Conservation (phyloP, 768 basidiomycete genomes). For the Lentinula edodes region DNA sequence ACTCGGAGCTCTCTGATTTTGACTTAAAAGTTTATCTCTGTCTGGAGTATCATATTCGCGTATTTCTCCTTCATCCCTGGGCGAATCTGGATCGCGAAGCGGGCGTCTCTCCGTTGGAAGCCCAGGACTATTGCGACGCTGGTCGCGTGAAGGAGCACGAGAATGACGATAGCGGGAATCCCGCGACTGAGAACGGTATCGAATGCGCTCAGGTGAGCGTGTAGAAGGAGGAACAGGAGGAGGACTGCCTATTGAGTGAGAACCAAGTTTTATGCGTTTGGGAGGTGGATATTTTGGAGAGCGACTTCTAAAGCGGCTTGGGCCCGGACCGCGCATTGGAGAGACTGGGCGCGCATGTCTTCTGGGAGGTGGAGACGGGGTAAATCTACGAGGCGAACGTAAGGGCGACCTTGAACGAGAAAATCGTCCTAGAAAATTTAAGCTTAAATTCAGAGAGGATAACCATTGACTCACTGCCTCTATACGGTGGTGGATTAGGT, state of each 20-base stretch:
- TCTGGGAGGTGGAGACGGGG: background rate
- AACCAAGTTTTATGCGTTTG: slow-evolving; percentile 3
- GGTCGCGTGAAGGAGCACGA: background rate
- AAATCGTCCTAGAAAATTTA: background rate
- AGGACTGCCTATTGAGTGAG: slow-evolving; percentile 3
- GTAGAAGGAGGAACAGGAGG: background rate
- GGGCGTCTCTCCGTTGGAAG: background rate
- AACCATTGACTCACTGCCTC: background rate
- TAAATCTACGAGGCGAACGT: background rate
- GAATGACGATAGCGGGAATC: background rate
- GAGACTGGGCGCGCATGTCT: background rate
- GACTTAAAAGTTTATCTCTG: background rate
- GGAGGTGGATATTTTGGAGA: background rate
- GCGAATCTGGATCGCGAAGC: background rate
- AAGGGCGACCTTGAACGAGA: background rate
- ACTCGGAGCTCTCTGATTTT: background rate
- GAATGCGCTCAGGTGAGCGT: background rate
- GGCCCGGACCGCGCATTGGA: background rate
- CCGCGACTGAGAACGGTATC: slow-evolving; percentile 1
- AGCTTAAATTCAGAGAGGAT: background rate
- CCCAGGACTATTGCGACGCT: background rate
- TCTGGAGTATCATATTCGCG: background rate
- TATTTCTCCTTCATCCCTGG: background rate
- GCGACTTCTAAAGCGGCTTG: background rate
- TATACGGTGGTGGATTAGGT: background rate